A percentile compares a stretch with the other conserved stretches of the same genome.
These are phyloP conservation scores for Aspergillus sclerotiicarbonarius DNA, from an alignment of 495 filamentous ascomycete genomes.

Conservation along the genomic window DNA sequence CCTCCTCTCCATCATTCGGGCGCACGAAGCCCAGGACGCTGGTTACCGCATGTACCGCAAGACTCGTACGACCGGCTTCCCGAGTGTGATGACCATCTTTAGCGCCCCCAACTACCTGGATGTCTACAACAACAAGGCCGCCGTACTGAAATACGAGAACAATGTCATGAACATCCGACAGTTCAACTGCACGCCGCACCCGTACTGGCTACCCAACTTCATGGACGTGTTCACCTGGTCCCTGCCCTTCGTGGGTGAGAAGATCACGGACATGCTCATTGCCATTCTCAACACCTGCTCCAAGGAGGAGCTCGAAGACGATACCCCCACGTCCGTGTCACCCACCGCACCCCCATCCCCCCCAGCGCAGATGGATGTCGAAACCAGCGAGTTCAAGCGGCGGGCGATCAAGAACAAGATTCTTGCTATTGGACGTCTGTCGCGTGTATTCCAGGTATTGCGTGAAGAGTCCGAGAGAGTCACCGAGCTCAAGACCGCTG, in stretches of 20 bases:
- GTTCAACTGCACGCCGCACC: slow-evolving; percentile 99
- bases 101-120: slow-evolving; percentile 98
- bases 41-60: slow-evolving; percentile 99
- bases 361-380: slow-evolving; percentile 65
- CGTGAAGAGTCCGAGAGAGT: slow-evolving; percentile 96
- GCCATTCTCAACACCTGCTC: slow-evolving; percentile 97
- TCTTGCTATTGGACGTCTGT: slow-evolving; percentile 91
- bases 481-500: slow-evolving; percentile 94
- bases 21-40: slow-evolving; percentile 98
- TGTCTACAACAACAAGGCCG: slow-evolving; percentile 99
- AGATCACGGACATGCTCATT: slow-evolving; percentile 99
- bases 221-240: slow-evolving; percentile 99
- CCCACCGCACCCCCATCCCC: slow-evolving; percentile 70
- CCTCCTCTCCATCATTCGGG: slow-evolving; percentile 92
- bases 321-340: slow-evolving; percentile 61
- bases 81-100: slow-evolving; percentile 99
- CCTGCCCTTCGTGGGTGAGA: slow-evolving; percentile 96
- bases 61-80: slow-evolving; percentile 95
- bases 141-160: slow-evolving; percentile 98
- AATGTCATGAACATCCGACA: slow-evolving; percentile 99
- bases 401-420: slow-evolving; percentile 99
- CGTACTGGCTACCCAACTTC: slow-evolving; percentile 99
- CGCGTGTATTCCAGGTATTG: slow-evolving; percentile 96
- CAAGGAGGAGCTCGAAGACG: slow-evolving; percentile 90
- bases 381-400: slow-evolving; percentile 87